Conservation (phyloP, 2,329 filamentous ascomycete species). For the Ascosphaera acerosa region DNA sequence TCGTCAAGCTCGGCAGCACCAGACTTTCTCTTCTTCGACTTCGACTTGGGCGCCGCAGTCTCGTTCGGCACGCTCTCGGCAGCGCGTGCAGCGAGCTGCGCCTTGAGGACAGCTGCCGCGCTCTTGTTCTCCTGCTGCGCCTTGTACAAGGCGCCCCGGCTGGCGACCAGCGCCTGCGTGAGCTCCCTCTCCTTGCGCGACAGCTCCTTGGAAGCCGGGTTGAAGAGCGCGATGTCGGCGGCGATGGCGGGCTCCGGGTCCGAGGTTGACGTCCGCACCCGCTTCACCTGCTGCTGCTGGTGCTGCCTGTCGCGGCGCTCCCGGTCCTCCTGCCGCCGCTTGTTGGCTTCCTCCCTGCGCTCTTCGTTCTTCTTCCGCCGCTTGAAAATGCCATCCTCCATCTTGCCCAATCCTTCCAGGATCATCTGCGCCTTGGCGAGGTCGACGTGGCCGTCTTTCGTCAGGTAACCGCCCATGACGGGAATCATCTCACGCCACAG, state of each 20-base stretch:
- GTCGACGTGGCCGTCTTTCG: constrained; percentile 81
- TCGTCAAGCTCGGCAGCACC: constrained; percentile 28
- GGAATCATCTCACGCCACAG: constrained; percentile 91
- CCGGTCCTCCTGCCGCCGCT: constrained; percentile 50
- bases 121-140: constrained; percentile 78
- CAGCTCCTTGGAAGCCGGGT: constrained; percentile 28
- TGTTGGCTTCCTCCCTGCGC: constrained; percentile 51
- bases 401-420: constrained; percentile 62
- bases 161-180: constrained; percentile 74
- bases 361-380: constrained; percentile 70
- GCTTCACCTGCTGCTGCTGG: constrained; percentile 15
- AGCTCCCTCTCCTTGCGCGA: constrained; percentile 33
- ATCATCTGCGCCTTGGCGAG: constrained; percentile 70
- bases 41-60: constrained; percentile 26
- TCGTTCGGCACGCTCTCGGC: constrained; percentile 5
- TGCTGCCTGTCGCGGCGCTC: constrained; percentile 25
- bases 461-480: constrained; percentile 82
- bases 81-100: constrained; percentile 6
- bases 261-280: constrained; percentile 9
- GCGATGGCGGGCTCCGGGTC: constrained; percentile 13
- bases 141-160: constrained; percentile 37
- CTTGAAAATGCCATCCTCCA: constrained; percentile 83
- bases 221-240: constrained; percentile 29
- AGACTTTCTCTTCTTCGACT: constrained; percentile 33
- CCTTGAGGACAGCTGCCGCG: constrained; percentile 63